Conservation (phyloP, 768 basidiomycete species). For the Xerocomellus dryophilus region DNA sequence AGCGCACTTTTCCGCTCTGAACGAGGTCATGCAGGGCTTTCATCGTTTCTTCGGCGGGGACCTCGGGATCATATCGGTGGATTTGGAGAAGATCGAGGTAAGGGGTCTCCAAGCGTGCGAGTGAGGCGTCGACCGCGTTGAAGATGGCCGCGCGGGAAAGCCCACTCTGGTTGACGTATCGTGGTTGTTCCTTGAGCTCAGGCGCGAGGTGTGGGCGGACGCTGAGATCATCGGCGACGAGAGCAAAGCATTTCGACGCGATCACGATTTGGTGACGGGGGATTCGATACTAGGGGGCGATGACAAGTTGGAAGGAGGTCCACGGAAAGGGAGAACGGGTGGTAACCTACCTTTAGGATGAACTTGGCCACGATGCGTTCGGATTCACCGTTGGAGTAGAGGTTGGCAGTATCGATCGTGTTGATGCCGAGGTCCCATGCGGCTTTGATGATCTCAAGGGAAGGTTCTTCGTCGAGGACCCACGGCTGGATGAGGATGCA, state of each 20-base stretch:
- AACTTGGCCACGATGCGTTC: conserved; percentile 38
- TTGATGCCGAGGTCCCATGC: conserved; percentile 42
- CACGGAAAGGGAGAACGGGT: too few relatives aligned
- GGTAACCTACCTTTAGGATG: conserved; percentile 32
- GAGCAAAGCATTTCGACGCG: conserved; percentile 26
- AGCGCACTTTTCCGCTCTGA: conserved; percentile 47
- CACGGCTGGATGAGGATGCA: conserved; percentile 4
- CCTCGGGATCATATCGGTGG: conserved; percentile 39
- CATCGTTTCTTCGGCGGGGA: conserved; percentile 46
- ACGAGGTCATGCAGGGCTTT: conserved; percentile 50
- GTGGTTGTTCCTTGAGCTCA: neutral
- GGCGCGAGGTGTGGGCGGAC: neutral
- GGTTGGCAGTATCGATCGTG: conserved; percentile 40
- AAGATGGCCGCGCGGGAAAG: conserved; percentile 37
- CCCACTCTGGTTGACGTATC: conserved; percentile 34
- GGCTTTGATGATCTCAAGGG: conserved; percentile 35
- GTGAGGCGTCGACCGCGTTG: conserved; percentile 37
- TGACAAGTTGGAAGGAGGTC: too few relatives aligned
- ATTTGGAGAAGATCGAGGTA: conserved; percentile 45
- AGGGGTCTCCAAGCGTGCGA: conserved; percentile 35
- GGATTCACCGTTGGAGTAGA: conserved; percentile 37
- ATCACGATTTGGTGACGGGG: conserved; percentile 34
- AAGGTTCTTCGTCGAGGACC: conserved; percentile 30
- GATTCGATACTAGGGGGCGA: conserved; percentile 24
- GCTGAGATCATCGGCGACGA: conserved; percentile 10